These are phyloP conservation scores for Coniella vitis DNA, from an alignment of 2,329 filamentous ascomycete species.

Conservation along the genomic window DNA sequence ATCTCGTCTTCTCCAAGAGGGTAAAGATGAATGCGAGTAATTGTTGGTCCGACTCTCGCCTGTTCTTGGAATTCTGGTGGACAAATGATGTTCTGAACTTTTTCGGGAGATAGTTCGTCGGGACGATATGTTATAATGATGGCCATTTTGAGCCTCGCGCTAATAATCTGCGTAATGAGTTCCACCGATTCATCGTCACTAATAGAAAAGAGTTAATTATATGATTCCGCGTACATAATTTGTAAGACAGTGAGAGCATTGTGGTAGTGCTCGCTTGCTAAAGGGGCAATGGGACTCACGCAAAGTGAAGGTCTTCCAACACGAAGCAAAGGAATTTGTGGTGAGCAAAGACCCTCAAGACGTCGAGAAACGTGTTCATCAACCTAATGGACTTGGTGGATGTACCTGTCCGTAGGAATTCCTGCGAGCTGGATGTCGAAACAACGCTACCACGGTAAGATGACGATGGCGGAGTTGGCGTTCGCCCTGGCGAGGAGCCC, in stretches of 20 bases:
- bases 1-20: constrained; percentile 76
- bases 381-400: constrained; percentile 64
- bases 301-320: constrained; percentile 84
- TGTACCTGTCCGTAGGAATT: constrained; percentile 51
- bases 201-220: neutral
- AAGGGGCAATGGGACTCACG: constrained; percentile 25
- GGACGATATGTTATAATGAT: constrained; percentile 71
- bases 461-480: constrained; percentile 27
- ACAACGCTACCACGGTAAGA: constrained; percentile 29
- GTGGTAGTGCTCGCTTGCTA: neutral
- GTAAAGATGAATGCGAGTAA: constrained; percentile 64
- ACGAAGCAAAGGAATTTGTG: constrained; percentile 86
- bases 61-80: constrained; percentile 47
- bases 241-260: neutral
- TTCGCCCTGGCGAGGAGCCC: constrained; percentile 39
- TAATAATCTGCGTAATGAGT: constrained; percentile 73
- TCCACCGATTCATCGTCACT: constrained; percentile 76
- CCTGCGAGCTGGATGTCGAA: constrained; percentile 47
- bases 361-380: constrained; percentile 82
- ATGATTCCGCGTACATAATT: too few species aligned
- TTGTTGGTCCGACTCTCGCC: constrained; percentile 42
- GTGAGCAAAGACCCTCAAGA: constrained; percentile 71
- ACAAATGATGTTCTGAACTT: constrained; percentile 47
- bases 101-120: constrained; percentile 54
- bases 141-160: constrained; percentile 71